Conservation (phyloP, 169 alveolate species). For the Plasmodium vinckei region DNA sequence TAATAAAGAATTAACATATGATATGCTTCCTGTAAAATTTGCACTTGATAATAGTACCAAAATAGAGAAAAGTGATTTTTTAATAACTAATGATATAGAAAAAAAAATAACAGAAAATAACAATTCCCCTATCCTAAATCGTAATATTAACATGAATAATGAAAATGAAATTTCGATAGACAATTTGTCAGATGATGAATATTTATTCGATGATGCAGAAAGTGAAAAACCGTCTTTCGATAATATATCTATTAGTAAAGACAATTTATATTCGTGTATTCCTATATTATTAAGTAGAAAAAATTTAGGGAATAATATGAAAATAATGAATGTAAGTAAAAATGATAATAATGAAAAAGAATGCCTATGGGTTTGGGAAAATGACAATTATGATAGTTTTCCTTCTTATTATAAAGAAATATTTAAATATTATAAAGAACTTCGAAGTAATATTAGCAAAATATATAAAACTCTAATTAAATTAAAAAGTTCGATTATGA, state of each 20-base stretch:
- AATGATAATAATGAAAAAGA: constrained; percentile 73
- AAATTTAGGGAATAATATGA: constrained; percentile 74
- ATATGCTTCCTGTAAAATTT: constrained; percentile 19
- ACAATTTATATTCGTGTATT: constrained; percentile 40
- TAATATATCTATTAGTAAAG: constrained; percentile 39
- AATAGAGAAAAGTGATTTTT: neutral
- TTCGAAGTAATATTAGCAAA: constrained; percentile 50
- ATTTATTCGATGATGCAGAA: constrained; percentile 44
- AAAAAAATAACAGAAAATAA: neutral
- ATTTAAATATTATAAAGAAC: constrained; percentile 68
- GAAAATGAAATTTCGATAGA: constrained; percentile 14
- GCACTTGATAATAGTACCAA: constrained; percentile 4
- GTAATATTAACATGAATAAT: neutral
- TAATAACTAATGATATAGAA: constrained; percentile 1
- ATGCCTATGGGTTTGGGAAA: constrained; percentile 76
- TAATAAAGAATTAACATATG: constrained; percentile 49
- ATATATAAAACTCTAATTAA: constrained; percentile 67
- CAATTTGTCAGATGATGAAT: constrained; percentile 62
- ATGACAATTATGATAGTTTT: constrained; percentile 68
- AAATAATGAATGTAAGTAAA: constrained; percentile 57
- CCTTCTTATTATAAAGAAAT: constrained; percentile 69
- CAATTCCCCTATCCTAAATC: neutral
- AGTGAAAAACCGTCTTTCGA: neutral
- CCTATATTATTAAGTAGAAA: constrained; percentile 70
- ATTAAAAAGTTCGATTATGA: constrained; percentile 47